Evolutionary conservation across 768 basidiomycete species (phyloP).

Genomic region (Gautieria morchelliformis): DNA sequence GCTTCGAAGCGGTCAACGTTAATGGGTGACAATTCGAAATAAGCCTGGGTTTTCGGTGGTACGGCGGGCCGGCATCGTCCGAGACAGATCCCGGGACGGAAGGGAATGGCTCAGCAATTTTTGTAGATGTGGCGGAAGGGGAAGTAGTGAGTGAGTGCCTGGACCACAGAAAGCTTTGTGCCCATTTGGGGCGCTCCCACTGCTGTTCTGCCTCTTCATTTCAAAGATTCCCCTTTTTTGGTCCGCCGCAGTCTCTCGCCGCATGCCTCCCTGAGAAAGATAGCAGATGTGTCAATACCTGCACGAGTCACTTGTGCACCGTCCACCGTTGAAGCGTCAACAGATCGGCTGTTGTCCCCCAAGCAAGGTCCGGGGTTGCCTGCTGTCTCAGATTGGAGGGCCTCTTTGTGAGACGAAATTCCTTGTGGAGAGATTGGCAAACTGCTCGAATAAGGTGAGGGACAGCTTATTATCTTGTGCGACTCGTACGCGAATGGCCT

Average conservation of each 20-base stretch:
- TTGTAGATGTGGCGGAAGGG: not conserved
- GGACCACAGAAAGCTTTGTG: not conserved
- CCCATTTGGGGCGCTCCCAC: not conserved
- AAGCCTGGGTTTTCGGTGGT: conserved; percentile 5
- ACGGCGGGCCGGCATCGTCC: not conserved
- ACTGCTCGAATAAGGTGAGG: not conserved
- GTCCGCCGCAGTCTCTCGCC: not conserved
- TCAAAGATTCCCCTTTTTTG: no score
- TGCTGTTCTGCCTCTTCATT: not conserved
- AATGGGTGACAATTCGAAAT: conserved; percentile 18
- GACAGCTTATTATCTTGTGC: not conserved
- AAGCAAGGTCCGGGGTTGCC: no score
- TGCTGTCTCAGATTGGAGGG: not conserved
- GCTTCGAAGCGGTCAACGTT: no score
- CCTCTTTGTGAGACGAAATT: not conserved
- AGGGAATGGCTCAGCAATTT: not conserved
- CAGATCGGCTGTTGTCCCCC: not conserved
- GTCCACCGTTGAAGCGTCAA: not conserved
- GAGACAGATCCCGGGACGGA: not conserved
- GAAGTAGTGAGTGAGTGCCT: not conserved
- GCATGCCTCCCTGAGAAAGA: not conserved
- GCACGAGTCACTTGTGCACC: not conserved
- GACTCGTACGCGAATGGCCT: no score
- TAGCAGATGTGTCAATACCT: conserved; percentile 9
- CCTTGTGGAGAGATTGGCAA: not conserved